Base-by-base conservation (phyloP, 352 stramenopile genomes). In the Globisporangium irregulare region DNA sequence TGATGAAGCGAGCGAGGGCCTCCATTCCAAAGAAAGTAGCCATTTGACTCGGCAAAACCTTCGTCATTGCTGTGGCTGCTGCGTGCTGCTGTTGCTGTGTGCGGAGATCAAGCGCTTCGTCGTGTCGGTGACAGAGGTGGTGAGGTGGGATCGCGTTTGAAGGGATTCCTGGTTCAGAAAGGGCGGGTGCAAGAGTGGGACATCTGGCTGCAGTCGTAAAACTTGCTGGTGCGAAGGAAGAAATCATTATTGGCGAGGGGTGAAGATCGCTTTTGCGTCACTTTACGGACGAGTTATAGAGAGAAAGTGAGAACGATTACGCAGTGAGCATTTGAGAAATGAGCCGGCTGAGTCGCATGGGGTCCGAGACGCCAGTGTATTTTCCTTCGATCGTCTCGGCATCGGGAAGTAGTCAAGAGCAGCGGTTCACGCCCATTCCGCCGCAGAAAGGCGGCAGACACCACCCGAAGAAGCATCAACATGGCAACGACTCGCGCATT, bases 391-490 rank as follows among this genome's bases (percentile, higher is more conserved):
- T 88, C 57, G 75, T 81, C 25, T 66, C 73, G 20, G 66, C 73
- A 24, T 74, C 69, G 27, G 43, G 36, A 10, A 73, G 62, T 55
- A 58, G 71, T 5, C 58, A 69, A 58, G 66, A 73, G 64, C 72
- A 64, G 50, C 70, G 69, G 10, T 82, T 82, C 53, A 81, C 82
- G 41, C 82, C 82, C 4, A 81, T 82, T 50, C 82, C 82, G 36
- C 82, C 82, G 24, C 80, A 91, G 43, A 81, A 80, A 27, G 64
- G 73, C 7, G 64, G 73, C 10, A 85, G 86, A 22, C 70, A 68
- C 18, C 71, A 89, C 57, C 72, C 65, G 29, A 89, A 91, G 73
- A 89, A 89, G 58, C 77, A 81, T 46, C 73, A 73, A 20, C 74
- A 79, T 27, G 68, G 74, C 20, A 82, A 73, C 43, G 77, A 89